Evolutionary conservation across 1,284 basidiomycete species (phyloP), one percentile per base, ranked within the genome.

Genomic region (Sanghuangporus baumii): DNA sequence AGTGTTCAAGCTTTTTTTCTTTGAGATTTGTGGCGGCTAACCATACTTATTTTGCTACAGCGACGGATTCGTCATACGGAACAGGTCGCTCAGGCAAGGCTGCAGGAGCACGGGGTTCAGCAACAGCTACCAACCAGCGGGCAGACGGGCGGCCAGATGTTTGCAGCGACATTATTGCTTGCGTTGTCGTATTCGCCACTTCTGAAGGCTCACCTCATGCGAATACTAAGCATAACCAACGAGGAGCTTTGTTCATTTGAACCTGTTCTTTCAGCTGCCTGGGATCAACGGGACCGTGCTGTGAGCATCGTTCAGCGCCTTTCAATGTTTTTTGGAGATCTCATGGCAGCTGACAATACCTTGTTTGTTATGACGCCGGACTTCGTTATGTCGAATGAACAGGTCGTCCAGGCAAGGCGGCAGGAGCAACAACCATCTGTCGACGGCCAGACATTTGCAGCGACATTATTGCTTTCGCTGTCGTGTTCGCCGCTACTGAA

Each of bases 201-300:
- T 47, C 75, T 91, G 66, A 91, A 89, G 73, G 83, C 85, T 64
- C 87, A 91, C 68, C 76, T 91, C 26, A 73, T 91, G 40, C 82
- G 87, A 54, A 85, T 82, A 3, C 75, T 92, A 46, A 80, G 81
- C 65, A 86, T 92, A 83, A 84, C 86, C 31, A 84, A 83, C 72
- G 88, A 90, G 61, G 89, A 92, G 69, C 79, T 92, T 16, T 82
- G 84, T 3, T 84, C 86, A 8, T 74, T 92, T 55, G 87, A 92
- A 69, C 87, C 88, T 26, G 79, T 90, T 65, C 87, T 92, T 62
- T 89, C 89, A 3, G 85, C 87, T 57, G 89, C 89, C 20, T 92
- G 88, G 81, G 89, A 92, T 65, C 85, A 87, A 55, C 92, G 89
- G 89, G 86, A 91, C 70, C 82, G 84, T 65, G 84, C 87, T 74